phyloP scores from a whole-genome alignment of 139 green algal genomes.

The Raphidocelis subcapitata region DNA sequence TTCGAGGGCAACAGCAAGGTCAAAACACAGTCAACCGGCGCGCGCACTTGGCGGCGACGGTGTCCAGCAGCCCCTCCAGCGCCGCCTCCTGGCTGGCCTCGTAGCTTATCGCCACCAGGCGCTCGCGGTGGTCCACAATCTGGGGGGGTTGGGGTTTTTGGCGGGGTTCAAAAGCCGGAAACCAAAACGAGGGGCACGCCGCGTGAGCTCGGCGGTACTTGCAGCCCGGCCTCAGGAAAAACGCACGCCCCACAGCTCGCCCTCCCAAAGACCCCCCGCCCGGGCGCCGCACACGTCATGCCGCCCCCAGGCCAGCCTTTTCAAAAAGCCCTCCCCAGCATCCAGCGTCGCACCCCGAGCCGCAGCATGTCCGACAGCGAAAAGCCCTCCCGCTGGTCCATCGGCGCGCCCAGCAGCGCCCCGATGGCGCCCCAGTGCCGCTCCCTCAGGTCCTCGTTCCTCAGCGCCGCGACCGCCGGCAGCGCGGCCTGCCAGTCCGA shows the following conservation, averaged over 20 bases:
- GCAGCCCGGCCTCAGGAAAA: not conserved
- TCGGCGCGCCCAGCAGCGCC: slow-evolving; percentile 25
- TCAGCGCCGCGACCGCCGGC: slow-evolving; percentile 58
- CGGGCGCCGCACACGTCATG: slow-evolving; percentile 38
- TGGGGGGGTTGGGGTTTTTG: slow-evolving; percentile 15
- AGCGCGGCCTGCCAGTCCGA: slow-evolving; percentile 41
- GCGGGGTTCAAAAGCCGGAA: not conserved
- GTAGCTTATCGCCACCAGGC: slow-evolving; percentile 52
- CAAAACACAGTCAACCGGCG: too few species aligned
- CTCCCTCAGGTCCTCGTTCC: slow-evolving; percentile 65
- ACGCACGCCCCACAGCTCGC: not conserved
- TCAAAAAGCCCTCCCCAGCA: too few species aligned
- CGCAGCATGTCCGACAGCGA: slow-evolving; percentile 1
- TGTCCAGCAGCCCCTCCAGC: slow-evolving; percentile 73
- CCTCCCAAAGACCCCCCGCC: slow-evolving; percentile 20
- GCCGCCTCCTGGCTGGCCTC: slow-evolving; percentile 81
- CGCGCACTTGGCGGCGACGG: slow-evolving; percentile 43
- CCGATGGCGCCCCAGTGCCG: slow-evolving; percentile 76
- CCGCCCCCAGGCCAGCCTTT: not conserved
- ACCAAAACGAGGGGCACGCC: not conserved
- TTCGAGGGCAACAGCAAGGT: too few species aligned
- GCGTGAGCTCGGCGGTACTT: not conserved
- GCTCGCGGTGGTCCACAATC: slow-evolving; percentile 57
- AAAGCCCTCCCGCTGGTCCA: slow-evolving; percentile 5
- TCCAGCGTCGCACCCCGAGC: not conserved